phyloP scores from a whole-genome alignment of 2,329 filamentous ascomycete genomes.

The Lachnellula cervina region DNA sequence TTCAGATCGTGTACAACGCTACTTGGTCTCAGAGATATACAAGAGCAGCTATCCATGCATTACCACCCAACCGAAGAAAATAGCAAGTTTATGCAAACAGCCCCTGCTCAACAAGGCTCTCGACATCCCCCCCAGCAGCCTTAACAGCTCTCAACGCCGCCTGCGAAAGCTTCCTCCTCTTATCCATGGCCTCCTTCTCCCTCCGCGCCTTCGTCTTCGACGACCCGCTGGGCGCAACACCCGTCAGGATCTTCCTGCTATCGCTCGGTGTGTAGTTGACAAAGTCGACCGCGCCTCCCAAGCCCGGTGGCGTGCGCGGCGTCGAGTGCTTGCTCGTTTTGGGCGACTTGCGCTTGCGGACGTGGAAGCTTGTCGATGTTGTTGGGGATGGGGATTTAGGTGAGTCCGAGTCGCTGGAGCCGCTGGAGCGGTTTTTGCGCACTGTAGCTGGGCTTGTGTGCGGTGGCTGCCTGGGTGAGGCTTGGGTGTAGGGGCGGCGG shows the following conservation, averaged over 20 bases:
- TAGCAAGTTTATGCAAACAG: conserved; percentile 34
- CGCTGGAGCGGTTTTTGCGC: conserved; percentile 6
- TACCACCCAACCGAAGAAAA: neutral
- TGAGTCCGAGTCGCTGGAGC: conserved; percentile 14
- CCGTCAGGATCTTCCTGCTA: conserved; percentile 72
- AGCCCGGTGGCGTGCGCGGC: conserved; percentile 35
- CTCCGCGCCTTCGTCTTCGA: conserved; percentile 91
- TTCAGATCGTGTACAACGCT: neutral
- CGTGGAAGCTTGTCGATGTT: conserved; percentile 13
- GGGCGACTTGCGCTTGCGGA: conserved; percentile 24
- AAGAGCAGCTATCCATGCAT: neutral
- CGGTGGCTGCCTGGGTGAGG: conserved; percentile 8
- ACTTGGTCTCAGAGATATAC: neutral
- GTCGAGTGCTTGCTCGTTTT: conserved; percentile 23
- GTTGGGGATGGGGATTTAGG: conserved; percentile 5
- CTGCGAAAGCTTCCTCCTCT: conserved; percentile 62
- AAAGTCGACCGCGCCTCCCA: conserved; percentile 52
- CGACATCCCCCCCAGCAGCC: conserved; percentile 65
- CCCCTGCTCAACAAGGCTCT: conserved; percentile 47
- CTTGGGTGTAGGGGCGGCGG: conserved; percentile 1
- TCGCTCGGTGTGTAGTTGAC: conserved; percentile 89
- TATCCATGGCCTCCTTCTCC: conserved; percentile 82
- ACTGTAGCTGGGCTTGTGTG: conserved; percentile 1
- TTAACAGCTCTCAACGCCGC: conserved; percentile 64
- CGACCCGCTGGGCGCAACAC: conserved; percentile 85